Evolutionary conservation across 2,329 filamentous ascomycete species (phyloP).

Genomic region (Ophiostoma montium): DNA sequence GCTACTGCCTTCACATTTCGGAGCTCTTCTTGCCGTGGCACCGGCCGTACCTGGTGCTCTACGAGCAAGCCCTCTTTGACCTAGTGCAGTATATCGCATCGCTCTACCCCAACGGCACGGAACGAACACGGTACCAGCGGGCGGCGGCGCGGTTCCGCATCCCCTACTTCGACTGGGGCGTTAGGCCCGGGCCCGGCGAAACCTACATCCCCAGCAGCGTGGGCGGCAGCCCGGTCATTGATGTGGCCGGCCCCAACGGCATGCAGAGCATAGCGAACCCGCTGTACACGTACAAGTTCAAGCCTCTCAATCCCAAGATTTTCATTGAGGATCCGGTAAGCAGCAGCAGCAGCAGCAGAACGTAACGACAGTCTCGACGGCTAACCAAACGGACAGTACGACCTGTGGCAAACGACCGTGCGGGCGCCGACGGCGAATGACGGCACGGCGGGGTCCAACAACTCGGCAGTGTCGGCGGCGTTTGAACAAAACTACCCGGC

Average conservation of each 20-base stretch:
- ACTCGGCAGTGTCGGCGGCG: constrained; percentile 37
- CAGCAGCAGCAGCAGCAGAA: not conserved
- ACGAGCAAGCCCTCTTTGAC: constrained; percentile 32
- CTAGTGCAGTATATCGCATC: constrained; percentile 29
- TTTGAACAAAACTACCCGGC: constrained; percentile 38
- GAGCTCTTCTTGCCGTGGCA: constrained; percentile 74
- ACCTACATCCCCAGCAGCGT: constrained; percentile 35
- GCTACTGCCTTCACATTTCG: constrained; percentile 64
- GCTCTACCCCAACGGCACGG: constrained; percentile 29
- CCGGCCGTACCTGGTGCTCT: constrained; percentile 57
- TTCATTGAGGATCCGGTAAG: constrained; percentile 47
- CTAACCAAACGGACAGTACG: constrained; percentile 32
- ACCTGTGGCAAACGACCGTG: constrained; percentile 44
- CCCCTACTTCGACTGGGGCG: constrained; percentile 47
- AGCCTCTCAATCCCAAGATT: constrained; percentile 41
- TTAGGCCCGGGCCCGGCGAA: constrained; percentile 31
- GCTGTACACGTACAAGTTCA: constrained; percentile 45
- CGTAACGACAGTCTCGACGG: too few relatives aligned
- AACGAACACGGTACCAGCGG: constrained; percentile 32
- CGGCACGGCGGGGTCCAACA: constrained; percentile 39
- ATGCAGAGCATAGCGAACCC: constrained; percentile 45
- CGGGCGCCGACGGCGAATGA: constrained; percentile 33
- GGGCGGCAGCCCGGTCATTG: constrained; percentile 27
- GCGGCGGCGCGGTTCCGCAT: constrained; percentile 39
- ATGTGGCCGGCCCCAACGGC: constrained; percentile 42